Base-by-base conservation (phyloP, 345 rosid genomes). In the Erodium maritimum region DNA sequence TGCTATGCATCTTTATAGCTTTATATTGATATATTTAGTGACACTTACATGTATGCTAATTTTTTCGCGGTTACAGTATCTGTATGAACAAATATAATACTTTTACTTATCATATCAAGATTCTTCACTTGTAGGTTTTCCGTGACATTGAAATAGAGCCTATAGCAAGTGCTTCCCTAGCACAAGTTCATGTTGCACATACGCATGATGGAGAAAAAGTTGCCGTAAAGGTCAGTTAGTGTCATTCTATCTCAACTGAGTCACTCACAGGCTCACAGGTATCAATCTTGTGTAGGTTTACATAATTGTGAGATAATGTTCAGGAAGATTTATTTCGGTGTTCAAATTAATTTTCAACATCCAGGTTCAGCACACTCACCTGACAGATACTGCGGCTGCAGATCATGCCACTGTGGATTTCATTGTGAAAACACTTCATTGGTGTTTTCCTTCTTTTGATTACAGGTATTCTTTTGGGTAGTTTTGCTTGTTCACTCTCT, bases 101-200 rank as follows among this genome's bases (percentile, higher is more conserved):
- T 16, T 54, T 37, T 56, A 53, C 23, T 50, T 10, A 10, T 50
- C 63, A 34, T 65, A 0, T 62, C 21, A 62, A 55, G 23, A 54
- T 21, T 52, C 67, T 58, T 59, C 22, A 37, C 65, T 51, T 66
- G 55, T 67, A 89, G 96, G 69, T 89, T 20, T 93, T 87, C 62
- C 68, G 68, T 33, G 94, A 93, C 29, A 87, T 93, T 74, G 87
- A 93, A 65, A 88, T 94, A 56, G 87, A 79, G 72, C 97, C 97
- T 0, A 79, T 93, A 58, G 99, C 97, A 50, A 93, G 97, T 73
- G 97, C 99, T 74, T 89, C 99, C 61, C 90, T 93, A 59, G 99
- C 99, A 57, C 97, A 93, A 87, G 97, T 93, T 75, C 99, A 93
- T 83, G 84, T 87, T 77, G 97, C 99, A 67, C 74, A 65, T 19